Percentiles rank a stretch among this genome's conserved stretches.
phyloP scores from a whole-genome alignment of 352 stramenopile species.

The Phytophthora colocasiae region DNA sequence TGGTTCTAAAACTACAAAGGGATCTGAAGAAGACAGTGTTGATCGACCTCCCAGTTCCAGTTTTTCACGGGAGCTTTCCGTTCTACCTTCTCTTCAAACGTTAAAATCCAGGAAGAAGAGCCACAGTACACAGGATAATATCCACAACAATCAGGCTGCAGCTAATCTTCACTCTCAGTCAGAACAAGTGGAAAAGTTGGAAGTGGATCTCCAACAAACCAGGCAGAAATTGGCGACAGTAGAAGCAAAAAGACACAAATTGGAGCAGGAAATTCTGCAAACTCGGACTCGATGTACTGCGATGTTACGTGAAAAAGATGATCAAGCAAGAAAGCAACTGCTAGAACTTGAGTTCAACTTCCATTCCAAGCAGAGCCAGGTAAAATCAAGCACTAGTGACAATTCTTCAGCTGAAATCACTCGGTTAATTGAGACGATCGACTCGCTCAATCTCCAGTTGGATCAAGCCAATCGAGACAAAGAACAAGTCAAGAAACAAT shows the following conservation, averaged over 20 bases:
- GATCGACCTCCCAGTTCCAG: conserved; percentile 19
- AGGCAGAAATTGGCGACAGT: conserved; percentile 32
- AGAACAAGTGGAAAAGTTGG: conserved; percentile 23
- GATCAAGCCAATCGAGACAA: conserved; percentile 51
- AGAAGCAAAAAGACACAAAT: conserved; percentile 41
- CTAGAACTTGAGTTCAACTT: conserved; percentile 57
- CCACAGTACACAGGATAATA: neutral
- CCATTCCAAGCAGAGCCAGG: conserved; percentile 48
- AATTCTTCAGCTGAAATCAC: conserved; percentile 50
- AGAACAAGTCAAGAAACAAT: conserved; percentile 47
- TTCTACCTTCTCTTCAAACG: conserved; percentile 28
- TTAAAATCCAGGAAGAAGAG: conserved; percentile 28
- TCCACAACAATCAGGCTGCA: conserved; percentile 21
- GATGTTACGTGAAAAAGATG: conserved; percentile 64
- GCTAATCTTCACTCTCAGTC: neutral
- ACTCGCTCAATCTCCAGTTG: conserved; percentile 66
- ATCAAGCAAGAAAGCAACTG: conserved; percentile 57
- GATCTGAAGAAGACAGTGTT: conserved; percentile 26
- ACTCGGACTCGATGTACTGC: conserved; percentile 44
- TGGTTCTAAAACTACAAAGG: conserved; percentile 5
- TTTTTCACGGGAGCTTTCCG: conserved; percentile 22
- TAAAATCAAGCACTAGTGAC: conserved; percentile 10
- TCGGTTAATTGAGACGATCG: conserved; percentile 77
- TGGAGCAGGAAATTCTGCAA: conserved; percentile 58
- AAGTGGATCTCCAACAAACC: conserved; percentile 40